Evolutionary conservation across 2,329 filamentous ascomycete genomes (phyloP).

Genomic region (Colletotrichum aenigma): DNA sequence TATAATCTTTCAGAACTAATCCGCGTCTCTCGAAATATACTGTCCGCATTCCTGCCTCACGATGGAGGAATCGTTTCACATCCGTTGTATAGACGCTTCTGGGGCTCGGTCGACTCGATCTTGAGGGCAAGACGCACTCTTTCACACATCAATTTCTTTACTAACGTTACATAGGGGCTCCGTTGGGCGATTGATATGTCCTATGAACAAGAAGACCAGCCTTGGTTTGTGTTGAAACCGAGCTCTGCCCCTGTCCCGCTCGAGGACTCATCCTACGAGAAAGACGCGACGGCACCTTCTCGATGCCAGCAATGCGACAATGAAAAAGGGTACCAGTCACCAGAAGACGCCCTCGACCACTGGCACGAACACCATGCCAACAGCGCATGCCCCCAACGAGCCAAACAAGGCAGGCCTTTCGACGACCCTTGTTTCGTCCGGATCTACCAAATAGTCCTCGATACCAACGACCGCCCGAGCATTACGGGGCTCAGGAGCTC

Average conservation of each 20-base stretch:
- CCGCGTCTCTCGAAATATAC: background rate
- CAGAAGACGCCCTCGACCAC: background rate
- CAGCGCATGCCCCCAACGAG: background rate
- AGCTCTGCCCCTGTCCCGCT: background rate
- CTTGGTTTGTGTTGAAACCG: background rate
- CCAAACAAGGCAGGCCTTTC: background rate
- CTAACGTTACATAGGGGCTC: background rate
- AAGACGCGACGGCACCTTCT: too few relatives aligned
- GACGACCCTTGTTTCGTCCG: background rate
- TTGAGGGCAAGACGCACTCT: conserved; percentile 10
- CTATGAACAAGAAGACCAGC: background rate
- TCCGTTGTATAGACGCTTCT: conserved; percentile 20
- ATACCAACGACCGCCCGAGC: background rate
- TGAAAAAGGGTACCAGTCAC: background rate
- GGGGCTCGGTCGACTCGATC: conserved; percentile 23
- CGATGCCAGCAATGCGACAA: background rate
- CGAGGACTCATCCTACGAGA: background rate
- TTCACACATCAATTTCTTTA: background rate
- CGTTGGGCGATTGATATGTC: background rate
- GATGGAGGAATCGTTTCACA: background rate
- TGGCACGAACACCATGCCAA: background rate
- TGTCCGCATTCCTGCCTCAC: background rate
- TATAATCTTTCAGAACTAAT: background rate
- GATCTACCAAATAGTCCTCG: background rate
- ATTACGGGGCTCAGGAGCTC: background rate